Percentiles rank a stretch among this genome's conserved stretches.
These are phyloP conservation scores for Westerdykella aurantiaca DNA, from an alignment of 2,329 filamentous ascomycete genomes.

Conservation along the genomic window DNA sequence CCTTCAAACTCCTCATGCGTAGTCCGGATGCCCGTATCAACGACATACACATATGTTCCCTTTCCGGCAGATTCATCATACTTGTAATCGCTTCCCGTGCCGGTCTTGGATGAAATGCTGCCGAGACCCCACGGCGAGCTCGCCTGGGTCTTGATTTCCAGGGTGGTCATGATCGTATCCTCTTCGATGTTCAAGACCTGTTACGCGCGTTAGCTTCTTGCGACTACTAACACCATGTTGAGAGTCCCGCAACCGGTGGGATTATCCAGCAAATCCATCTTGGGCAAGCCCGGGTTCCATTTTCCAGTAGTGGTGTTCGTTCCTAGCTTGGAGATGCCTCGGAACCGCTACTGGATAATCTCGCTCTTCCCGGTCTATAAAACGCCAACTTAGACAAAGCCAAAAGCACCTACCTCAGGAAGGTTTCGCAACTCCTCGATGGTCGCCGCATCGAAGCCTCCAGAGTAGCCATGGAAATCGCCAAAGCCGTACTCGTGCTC, in stretches of 20 bases:
- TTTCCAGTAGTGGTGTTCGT: too few relatives aligned
- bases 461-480: conserved; percentile 28
- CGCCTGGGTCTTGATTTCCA: conserved; percentile 16
- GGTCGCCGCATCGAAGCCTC: conserved; percentile 26
- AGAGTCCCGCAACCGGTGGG: too few relatives aligned
- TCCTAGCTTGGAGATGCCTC: too few relatives aligned
- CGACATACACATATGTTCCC: conserved; percentile 45
- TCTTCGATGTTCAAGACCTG: conserved; percentile 23
- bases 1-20: conserved; percentile 43
- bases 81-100: conserved; percentile 17
- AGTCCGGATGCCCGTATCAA: conserved; percentile 59
- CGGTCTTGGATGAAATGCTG: conserved; percentile 22
- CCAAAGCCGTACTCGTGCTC: conserved; percentile 27
- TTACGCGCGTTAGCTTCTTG: background rate
- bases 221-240: background rate
- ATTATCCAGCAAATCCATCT: too few relatives aligned
- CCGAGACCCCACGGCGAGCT: conserved; percentile 25
- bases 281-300: too few relatives aligned
- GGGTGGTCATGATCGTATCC: conserved; percentile 24
- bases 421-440: conserved; percentile 24
- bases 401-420: conserved; percentile 17
- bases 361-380: background rate
- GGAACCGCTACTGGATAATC: too few relatives aligned
- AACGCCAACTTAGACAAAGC: background rate
- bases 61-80: conserved; percentile 23